Evolutionary conservation across 73 alveolate genomes (phyloP), one percentile per base, ranked within the genome.

Genomic region (Effrenium voratum): DNA sequence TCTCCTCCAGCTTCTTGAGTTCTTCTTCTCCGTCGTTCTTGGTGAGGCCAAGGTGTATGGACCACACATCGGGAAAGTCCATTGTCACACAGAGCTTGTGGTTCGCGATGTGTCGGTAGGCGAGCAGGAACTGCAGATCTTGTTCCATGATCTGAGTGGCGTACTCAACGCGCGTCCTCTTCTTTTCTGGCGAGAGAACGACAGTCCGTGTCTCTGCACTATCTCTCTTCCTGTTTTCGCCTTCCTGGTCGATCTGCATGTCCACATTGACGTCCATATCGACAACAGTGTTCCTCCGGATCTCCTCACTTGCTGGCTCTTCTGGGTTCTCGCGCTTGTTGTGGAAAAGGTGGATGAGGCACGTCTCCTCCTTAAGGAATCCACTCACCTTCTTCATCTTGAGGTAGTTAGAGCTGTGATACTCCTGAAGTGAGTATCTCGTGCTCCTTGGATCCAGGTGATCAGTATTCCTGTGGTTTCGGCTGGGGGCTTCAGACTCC

Each of bases 261-360:
- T 66, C 43, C 43, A 0, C n/a, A 1, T 19, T 2, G 44, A 13
- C 44, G 41, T 2, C n/a, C 44, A 19, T 30, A 30, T 45, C 38
- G 26, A 3, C 40, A 8, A 43, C 4, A 43, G 5, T 0, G 1
- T 24, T 24, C 10, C 12, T 12, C 16, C 41, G 43, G 24, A 0
- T 13, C 45, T 0, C 1, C 82, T 77, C 15, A 26, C 15, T 30
- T n/a, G 2, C 41, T 22, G 84, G 52, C 1, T 36, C 83, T 0
- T 30, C 83, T 2, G 10, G 49, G 5, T 41, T 24, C 22, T 28
- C 5, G 1, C 24, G 45, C 46, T 38, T 45, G 83, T 40, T 59
- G 83, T 57, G 60, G 94, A 34, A 86, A 26, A 86, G 19, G 82
- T 86, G 60, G 68, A 86, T 13, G 3, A 59, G 38, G 83, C 94